Evolutionary conservation across 1,284 basidiomycete genomes (phyloP), one percentile per base, ranked within the genome.

Genomic region (Trichosporon coremiiforme): DNA sequence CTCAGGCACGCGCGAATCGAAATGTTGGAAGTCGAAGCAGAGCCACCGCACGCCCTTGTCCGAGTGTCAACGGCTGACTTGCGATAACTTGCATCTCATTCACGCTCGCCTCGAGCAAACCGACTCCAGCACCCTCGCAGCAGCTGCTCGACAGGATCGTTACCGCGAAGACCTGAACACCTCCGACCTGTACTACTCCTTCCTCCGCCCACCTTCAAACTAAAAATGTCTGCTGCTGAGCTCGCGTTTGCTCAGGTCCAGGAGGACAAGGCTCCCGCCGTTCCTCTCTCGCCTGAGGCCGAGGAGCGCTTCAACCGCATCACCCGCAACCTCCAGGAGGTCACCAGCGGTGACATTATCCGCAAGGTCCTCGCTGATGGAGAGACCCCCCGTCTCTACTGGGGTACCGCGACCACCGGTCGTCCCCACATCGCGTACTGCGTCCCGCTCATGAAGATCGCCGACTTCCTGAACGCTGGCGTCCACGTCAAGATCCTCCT

Each of bases 401-500:
- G 92, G 92, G 94, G 94, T 65, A 91, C 93, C 29, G 95, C 96
- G 15, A 90, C 95, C 0, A 99, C 96, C 2, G 96, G 96, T 74
- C 86, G 94, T 85, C 96, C 95, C 25, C 96, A 99, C 79, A 91
- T 99, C 72, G 97, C 94, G 12, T 99, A 99, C 87, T 95, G 98
- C 81, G 96, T 97, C 0, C 90, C 97, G 3, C 85, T 99, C 70
- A 91, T 90, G 64, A 99, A 99, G 86, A 94, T 98, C 69, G 95
- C 95, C 41, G 97, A 99, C 86, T 98, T 99, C 83, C 85, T 99
- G 67, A 88, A 89, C 55, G 96, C 95, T 0, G 96, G 90, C 35
- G 94, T 96, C 12, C 90, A 90, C 83, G 90, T 98, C 76, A 98
- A 91, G 74, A 87, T 98, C 72, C 86, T 98, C 0, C 87, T 98